Base-by-base conservation (phyloP, 2,329 filamentous ascomycete genomes). In the Colletotrichum zoysiae region DNA sequence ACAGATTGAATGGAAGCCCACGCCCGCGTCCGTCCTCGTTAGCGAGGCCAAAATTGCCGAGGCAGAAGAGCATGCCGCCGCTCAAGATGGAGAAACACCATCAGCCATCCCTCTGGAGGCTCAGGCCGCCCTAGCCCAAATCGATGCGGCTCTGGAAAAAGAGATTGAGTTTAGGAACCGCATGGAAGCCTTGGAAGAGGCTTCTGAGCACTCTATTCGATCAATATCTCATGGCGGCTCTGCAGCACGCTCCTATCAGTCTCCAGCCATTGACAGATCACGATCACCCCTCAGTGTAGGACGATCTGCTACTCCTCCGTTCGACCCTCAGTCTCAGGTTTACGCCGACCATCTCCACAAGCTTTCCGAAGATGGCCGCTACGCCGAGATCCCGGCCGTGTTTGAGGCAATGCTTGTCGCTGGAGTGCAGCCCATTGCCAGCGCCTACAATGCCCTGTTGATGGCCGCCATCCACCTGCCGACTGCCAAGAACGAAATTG, bases 401-500 rank as follows among this genome's bases (percentile, higher is more conserved):
- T 99, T 99, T 80, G 94, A 98, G 86, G 89, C 91, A 38, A 94
- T 98, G 90, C 88, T 98, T 74, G 90, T 91, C 58, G 92, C 93
- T 74, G 93, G 94, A 58, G 88, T 97, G 73, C 90, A 90, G 78
- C 96, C 96, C 46, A 93, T 92, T 8, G 90, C 94, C 59, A 87
- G 90, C 58, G 93, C 95, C n/a, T 99, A 99, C 86, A 98, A 98
- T 80, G 93, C 94, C 61, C 87, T 99, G 56, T 85, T 99, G 55
- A 87, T 91, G 77, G 94, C 96, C 7, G 95, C 95, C 18, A 94
- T 98, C 73, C 88, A 94, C 76, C 88, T 98, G 23, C 93, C 95
- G 9, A 86, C 87, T 33, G 91, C 93, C 80, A 93, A 91, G 81
- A 92, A 92, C 65, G 93, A 97, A 83, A 90, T 96, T 64, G 93